Evolutionary conservation across 192 early-diverging fungal species (phyloP), one percentile per base, ranked within the genome.

Genomic region (Backusella morwellensis): DNA sequence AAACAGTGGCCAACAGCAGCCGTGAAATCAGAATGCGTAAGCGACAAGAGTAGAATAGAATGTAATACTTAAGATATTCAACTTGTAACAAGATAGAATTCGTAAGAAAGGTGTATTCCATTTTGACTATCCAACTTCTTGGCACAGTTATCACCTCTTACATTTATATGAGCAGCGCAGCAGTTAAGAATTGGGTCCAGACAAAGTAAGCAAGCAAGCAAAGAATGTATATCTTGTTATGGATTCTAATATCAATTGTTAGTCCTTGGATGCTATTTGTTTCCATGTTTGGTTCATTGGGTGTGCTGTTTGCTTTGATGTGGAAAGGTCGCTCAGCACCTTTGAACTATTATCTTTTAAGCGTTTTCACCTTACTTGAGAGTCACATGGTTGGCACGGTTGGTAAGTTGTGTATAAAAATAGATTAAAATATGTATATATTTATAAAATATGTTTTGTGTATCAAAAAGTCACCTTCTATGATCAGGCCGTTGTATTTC

Each of bases 31-130:
- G 80, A 35, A 59, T 81, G 68, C 80, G 80, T 81, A 78, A 76
- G 78, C 8, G 15, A 44, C 5, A 44, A 44, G 0, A 44, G 15
- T 14, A 44, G 12, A 44, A 3, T 32, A 44, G 42, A 12, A 15
- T 32, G 32, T 32, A 9, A 50, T 5, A 21, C 35, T 40, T 52
- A 54, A 3, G 2, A 23, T 11, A 6, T 23, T 4, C 26, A 38
- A 26, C 50, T 77, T 26, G 29, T 40, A 66, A 34, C 56, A 35
- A 15, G 14, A 41, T 73, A 83, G 90, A 87, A 47, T 92, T 92
- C 83, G 79, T 92, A 35, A 88, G 91, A 81, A 92, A 92, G 83
- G 91, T 92, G 0, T 92, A 92, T 77, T 88, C 89, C 26, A 92
- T 94, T 41, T 84, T 94, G 4, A 84, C 87, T 8, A 83, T 83